Evolutionary conservation across 768 basidiomycete genomes (phyloP).

Genomic region (Lactarius hatsudake): DNA sequence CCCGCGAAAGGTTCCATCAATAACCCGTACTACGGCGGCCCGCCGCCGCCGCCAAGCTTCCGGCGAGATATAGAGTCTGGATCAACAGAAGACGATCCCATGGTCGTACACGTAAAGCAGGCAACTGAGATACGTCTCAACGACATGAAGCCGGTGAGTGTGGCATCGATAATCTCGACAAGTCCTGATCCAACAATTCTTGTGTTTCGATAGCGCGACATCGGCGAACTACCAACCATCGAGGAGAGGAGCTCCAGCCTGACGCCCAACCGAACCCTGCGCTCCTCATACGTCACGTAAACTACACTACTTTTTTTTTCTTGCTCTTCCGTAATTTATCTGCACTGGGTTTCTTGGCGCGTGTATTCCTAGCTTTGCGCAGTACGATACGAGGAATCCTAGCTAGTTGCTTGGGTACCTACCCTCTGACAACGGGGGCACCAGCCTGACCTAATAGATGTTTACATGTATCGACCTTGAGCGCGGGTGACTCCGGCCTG

Average conservation of each 20-base stretch:
- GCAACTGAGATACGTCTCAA: slow-evolving; percentile 14
- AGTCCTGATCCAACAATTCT: background rate
- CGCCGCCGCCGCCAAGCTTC: background rate
- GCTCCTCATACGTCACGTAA: background rate
- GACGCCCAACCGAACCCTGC: background rate
- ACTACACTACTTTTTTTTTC: background rate
- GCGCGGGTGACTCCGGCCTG: background rate
- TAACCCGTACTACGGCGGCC: background rate
- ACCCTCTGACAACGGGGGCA: background rate
- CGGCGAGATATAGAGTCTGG: background rate
- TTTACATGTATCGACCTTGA: background rate
- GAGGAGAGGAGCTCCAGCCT: background rate
- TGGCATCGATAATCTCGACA: background rate
- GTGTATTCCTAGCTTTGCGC: background rate
- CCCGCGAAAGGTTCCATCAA: slow-evolving; percentile 11
- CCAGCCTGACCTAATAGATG: background rate
- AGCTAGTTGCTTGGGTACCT: background rate
- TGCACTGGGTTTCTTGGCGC: background rate
- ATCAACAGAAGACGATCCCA: background rate
- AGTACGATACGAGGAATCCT: background rate
- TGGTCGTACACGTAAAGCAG: slow-evolving; percentile 6
- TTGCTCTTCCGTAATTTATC: background rate
- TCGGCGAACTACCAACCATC: background rate
- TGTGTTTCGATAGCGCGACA: background rate
- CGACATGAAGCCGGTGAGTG: background rate